Conservation (phyloP, 2,329 filamentous ascomycete species). For the Sphaerulina vaccinii region DNA sequence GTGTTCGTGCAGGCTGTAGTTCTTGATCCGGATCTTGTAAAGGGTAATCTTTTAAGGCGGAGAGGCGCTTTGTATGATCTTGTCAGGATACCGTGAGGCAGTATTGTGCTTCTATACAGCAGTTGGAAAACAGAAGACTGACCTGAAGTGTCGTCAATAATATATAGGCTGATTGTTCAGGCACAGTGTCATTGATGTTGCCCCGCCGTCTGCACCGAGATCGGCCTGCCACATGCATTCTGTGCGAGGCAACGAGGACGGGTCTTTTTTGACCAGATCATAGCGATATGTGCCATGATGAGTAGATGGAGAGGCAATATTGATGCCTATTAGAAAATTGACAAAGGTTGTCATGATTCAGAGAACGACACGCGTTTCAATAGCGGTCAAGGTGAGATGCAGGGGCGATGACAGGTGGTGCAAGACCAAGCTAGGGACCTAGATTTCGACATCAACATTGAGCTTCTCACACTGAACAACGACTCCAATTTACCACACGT, state of each 20-base stretch:
- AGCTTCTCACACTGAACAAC: neutral
- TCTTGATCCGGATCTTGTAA: neutral
- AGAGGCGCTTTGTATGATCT: neutral
- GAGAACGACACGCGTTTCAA: too few species aligned
- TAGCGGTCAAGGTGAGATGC: too few species aligned
- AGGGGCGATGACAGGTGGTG: too few species aligned
- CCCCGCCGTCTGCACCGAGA: neutral
- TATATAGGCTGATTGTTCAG: slow-evolving; percentile 10
- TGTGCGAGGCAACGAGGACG: neutral
- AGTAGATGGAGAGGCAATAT: too few species aligned
- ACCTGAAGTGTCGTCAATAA: too few species aligned
- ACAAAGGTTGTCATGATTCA: too few species aligned
- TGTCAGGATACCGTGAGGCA: neutral
- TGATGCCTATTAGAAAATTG: too few species aligned
- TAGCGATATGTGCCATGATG: too few species aligned
- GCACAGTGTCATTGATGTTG: neutral
- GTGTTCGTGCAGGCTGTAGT: neutral
- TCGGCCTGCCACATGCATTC: too few species aligned
- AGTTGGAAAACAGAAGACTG: too few species aligned
- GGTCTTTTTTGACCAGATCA: too few species aligned
- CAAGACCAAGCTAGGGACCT: neutral
- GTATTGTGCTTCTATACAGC: neutral
- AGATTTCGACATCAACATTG: neutral
- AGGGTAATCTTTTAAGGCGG: neutral
- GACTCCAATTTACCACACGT: neutral